phyloP scores from a whole-genome alignment of 768 basidiomycete species.

The Clitopilus hobsonii region DNA sequence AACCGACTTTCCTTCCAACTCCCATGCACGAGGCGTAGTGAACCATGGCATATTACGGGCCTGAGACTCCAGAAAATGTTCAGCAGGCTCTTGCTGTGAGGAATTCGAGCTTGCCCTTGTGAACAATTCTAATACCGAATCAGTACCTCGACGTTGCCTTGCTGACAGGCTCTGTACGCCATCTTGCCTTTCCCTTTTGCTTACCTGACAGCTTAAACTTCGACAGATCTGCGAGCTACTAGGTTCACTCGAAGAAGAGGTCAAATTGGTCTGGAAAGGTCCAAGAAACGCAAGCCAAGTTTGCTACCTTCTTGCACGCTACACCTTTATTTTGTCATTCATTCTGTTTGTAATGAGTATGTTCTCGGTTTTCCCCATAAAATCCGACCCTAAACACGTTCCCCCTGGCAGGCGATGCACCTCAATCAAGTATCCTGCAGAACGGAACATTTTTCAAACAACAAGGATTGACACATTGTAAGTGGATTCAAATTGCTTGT shows the following conservation, averaged over 20 bases:
- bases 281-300: neutral
- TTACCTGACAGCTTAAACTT: neutral
- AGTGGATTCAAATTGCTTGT: neutral
- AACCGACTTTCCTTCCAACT: too few species aligned
- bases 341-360: neutral
- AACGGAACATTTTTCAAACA: neutral
- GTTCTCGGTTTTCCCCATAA: neutral
- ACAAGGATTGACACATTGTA: neutral
- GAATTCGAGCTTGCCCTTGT: too few species aligned
- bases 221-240: neutral
- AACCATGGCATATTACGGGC: too few species aligned
- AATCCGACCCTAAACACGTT: neutral
- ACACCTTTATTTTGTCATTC: neutral
- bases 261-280: neutral
- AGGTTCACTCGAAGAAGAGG: neutral
- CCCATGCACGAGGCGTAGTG: too few species aligned
- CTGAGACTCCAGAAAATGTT: too few species aligned
- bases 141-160: neutral
- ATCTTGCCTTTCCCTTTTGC: neutral
- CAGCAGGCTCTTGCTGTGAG: too few species aligned
- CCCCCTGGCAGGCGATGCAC: neutral
- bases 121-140: neutral
- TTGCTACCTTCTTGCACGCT: neutral
- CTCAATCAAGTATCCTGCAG: neutral
- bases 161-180: neutral